phyloP scores from a whole-genome alignment of 1,139 yeast species.

The Candida neerlandica region DNA sequence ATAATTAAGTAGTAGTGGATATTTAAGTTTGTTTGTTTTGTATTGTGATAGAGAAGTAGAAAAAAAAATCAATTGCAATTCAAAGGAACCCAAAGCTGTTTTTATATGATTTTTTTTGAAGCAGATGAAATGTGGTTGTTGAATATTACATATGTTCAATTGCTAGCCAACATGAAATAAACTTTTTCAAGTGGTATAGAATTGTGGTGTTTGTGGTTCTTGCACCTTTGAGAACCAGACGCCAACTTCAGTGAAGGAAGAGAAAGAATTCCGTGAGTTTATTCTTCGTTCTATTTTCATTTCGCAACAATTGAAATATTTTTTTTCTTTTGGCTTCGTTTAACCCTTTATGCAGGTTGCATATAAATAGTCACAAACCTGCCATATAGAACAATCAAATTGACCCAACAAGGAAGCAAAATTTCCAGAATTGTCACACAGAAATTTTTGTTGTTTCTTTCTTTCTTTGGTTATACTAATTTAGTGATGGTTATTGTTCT shows the following conservation, averaged over 20 bases:
- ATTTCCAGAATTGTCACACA: background rate
- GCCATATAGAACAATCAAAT: background rate
- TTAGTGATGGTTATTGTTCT: background rate
- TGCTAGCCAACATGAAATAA: no score
- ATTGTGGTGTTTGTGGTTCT: background rate
- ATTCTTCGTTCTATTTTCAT: background rate
- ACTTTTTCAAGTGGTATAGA: no score
- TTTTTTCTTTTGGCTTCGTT: background rate
- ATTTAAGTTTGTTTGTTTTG: background rate
- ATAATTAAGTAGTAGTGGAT: background rate
- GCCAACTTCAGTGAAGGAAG: background rate
- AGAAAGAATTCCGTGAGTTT: background rate
- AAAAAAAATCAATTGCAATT: background rate
- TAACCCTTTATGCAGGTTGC: background rate
- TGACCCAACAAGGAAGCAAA: background rate
- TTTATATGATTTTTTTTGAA: background rate
- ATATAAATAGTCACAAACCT: background rate
- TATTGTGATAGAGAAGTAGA: background rate
- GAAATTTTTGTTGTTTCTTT: background rate
- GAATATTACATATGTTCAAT: no score
- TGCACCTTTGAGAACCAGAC: background rate
- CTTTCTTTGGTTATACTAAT: background rate
- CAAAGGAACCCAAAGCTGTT: background rate
- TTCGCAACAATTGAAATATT: slow-evolving; percentile 2
- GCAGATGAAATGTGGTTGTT: background rate